Evolutionary conservation across 2,329 filamentous ascomycete species (phyloP).

Genomic region (Beauveria caledonica): DNA sequence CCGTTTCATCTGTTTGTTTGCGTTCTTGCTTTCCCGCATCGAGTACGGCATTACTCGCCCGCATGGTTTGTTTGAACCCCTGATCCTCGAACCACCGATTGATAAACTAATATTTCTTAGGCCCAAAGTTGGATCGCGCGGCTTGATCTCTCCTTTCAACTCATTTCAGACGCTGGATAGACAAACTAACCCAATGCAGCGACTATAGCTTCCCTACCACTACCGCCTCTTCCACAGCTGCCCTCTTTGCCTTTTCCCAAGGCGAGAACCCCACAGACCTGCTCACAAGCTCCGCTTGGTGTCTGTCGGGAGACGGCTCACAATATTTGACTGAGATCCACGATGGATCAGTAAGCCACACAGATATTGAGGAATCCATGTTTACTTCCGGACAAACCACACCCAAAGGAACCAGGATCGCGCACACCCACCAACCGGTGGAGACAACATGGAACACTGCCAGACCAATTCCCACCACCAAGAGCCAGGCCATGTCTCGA

Average conservation of each 20-base stretch:
- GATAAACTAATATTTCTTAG: slow-evolving; percentile 23
- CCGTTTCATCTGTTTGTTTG: background rate
- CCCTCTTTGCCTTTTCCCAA: slow-evolving; percentile 51
- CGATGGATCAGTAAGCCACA: slow-evolving; percentile 40
- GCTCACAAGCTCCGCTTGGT: slow-evolving; percentile 47
- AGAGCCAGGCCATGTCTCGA: slow-evolving; percentile 32
- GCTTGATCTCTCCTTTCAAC: slow-evolving; percentile 24
- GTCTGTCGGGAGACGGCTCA: slow-evolving; percentile 48
- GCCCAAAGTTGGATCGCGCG: slow-evolving; percentile 50
- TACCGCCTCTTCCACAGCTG: slow-evolving; percentile 40
- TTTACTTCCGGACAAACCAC: slow-evolving; percentile 48
- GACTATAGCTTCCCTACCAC: slow-evolving; percentile 48
- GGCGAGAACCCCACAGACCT: slow-evolving; percentile 51
- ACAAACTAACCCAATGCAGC: slow-evolving; percentile 51
- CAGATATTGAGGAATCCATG: slow-evolving; percentile 47
- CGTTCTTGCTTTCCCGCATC: background rate
- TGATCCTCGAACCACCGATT: background rate
- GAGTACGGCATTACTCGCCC: background rate
- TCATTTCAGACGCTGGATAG: slow-evolving; percentile 33
- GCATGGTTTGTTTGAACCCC: slow-evolving; percentile 20
- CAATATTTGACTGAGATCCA: slow-evolving; percentile 50
- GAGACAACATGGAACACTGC: slow-evolving; percentile 42
- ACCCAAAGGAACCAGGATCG: slow-evolving; percentile 39
- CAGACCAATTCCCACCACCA: slow-evolving; percentile 25
- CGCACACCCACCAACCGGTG: slow-evolving; percentile 33